Evolutionary conservation across 2,329 filamentous ascomycete species (phyloP), one percentile per base, ranked within the genome.

Genomic region (Cordyceps pruinosa): DNA sequence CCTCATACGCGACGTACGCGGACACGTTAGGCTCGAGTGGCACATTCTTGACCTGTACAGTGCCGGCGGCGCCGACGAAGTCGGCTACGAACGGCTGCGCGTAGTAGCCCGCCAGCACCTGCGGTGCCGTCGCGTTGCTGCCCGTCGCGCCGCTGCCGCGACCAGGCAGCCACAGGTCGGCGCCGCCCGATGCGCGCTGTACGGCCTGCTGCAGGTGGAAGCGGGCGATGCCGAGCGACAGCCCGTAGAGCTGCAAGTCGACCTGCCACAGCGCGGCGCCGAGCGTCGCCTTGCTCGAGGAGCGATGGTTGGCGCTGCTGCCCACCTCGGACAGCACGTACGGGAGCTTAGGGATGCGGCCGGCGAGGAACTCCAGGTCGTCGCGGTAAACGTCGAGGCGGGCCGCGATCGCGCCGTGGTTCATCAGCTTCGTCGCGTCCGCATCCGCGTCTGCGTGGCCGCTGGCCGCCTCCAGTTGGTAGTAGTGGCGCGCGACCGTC

Each of bases 181-280:
- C 68, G 0, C 64, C 66, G 4, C 15, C n/a, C n/a, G 30, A 12
- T 12, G 66, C 63, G 59, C 69, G 69, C 70, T n/a, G n/a, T n/a
- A 72, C 70, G 56, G 71, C 70, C 58, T 72, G 70, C 63, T 73
- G 69, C 56, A 70, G 70, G 60, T 73, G 68, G 63, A 73, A 69
- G 17, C 70, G 66, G 9, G 61, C 58, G 26, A 72, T 58, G 45
- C 71, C 71, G n/a, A 72, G 65, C 35, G 58, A 61, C 60, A 72
- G 68, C 47, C 60, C 57, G 56, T 72, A 72, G 1, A 73, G 64
- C 58, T 72, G 71, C 61, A 70, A 70, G 54, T 72, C 70, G 15
- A 71, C 66, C 58, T 69, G 68, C 70, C 70, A 72, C 4, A 72
- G 63, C 5, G 69, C 68, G 10, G 66, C 68, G 17, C 70, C 71